These are phyloP conservation scores for Thymus mandschuricus DNA, from an alignment of 257 asterid species.

Conservation along the genomic window DNA sequence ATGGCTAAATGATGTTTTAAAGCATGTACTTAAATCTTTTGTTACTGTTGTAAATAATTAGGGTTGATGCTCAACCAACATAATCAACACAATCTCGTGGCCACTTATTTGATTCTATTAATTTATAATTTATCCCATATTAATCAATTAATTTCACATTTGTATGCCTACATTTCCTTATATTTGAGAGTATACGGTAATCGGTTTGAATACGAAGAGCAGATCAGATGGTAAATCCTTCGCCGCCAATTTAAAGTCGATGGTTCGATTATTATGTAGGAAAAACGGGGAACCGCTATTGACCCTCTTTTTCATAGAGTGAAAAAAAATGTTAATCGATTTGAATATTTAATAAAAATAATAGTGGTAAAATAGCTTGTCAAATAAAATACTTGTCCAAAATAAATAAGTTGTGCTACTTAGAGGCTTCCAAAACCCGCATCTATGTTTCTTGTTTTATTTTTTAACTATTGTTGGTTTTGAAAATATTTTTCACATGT, in stretches of 20 bases:
- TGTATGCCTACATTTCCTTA: neutral
- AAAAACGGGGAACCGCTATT: too few relatives aligned
- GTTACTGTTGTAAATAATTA: slow-evolving; percentile 41
- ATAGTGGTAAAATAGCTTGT: too few relatives aligned
- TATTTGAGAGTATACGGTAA: neutral
- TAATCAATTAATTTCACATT: neutral
- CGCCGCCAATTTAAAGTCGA: too few relatives aligned
- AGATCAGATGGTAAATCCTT: too few relatives aligned
- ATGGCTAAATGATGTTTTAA: slow-evolving; percentile 27
- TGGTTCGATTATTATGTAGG: too few relatives aligned
- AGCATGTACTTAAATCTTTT: slow-evolving; percentile 28
- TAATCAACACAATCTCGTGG: slow-evolving; percentile 43
- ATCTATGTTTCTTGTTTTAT: too few relatives aligned
- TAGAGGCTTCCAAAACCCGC: too few relatives aligned
- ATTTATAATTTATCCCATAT: neutral
- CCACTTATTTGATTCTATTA: neutral
- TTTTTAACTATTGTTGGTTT: too few relatives aligned
- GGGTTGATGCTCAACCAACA: slow-evolving; percentile 38
- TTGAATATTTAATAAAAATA: neutral
- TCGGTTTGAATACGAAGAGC: neutral
- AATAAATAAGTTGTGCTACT: too few relatives aligned
- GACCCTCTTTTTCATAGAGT: too few relatives aligned
- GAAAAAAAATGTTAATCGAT: neutral
- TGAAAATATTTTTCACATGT: too few relatives aligned
- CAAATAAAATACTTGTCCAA: too few relatives aligned